Evolutionary conservation across 257 asterid genomes (phyloP).

Genomic region (Fraxinus excelsior): DNA sequence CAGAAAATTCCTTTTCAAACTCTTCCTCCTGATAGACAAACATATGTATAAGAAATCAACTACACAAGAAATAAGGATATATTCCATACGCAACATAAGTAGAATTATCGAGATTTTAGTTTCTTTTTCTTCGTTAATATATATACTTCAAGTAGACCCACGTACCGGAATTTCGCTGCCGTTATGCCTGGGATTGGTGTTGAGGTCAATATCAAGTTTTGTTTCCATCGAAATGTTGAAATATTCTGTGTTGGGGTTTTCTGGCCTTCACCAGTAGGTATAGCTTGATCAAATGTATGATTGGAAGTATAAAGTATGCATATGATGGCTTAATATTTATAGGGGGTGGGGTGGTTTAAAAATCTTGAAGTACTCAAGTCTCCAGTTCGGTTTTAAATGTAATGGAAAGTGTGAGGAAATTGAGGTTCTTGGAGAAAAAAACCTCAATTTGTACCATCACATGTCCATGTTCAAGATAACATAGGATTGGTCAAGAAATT

Average conservation of each 20-base stretch:
- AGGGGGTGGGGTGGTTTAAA: neutral
- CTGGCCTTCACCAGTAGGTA: too few species aligned
- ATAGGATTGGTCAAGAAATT: neutral
- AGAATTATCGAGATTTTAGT: neutral
- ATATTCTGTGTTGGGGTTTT: neutral
- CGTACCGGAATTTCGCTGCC: conserved; percentile 6
- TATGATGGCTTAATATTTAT: neutral
- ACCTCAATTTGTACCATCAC: neutral
- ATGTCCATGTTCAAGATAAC: neutral
- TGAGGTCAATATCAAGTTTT: conserved; percentile 34
- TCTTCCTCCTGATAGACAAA: conserved; percentile 19
- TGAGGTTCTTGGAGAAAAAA: neutral
- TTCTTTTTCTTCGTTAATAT: neutral
- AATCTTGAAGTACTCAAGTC: conserved; percentile 1
- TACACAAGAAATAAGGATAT: neutral
- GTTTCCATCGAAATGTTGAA: conserved; percentile 20
- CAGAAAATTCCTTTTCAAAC: conserved; percentile 16
- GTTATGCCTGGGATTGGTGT: conserved; percentile 19
- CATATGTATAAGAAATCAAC: neutral
- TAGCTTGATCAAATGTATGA: neutral
- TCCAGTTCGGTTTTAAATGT: neutral
- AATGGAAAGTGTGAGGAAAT: neutral
- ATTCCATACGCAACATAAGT: neutral
- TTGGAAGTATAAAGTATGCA: neutral
- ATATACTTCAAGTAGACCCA: too few species aligned